phyloP scores from a whole-genome alignment of 2,329 filamentous ascomycete genomes.

The Bipolaris victoriae region DNA sequence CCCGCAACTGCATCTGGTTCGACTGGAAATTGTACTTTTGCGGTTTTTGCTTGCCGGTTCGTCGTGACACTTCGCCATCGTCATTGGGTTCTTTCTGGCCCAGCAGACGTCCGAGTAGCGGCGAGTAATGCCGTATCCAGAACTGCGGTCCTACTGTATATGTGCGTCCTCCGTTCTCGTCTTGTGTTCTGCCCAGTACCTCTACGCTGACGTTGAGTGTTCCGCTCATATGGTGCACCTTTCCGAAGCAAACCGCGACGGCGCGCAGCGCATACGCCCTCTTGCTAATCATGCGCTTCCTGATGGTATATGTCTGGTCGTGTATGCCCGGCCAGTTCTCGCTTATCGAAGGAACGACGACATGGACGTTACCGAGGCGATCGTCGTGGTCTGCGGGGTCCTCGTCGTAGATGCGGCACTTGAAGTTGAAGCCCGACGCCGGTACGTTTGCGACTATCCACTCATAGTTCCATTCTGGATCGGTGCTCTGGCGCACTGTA shows the following conservation, averaged over 20 bases:
- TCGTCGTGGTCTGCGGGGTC: conserved; percentile 87
- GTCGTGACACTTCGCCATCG: conserved; percentile 36
- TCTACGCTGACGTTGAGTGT: conserved; percentile 75
- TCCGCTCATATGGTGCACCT: conserved; percentile 70
- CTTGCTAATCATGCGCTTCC: conserved; percentile 86
- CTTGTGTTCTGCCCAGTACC: conserved; percentile 75
- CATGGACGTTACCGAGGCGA: conserved; percentile 82
- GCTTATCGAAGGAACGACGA: conserved; percentile 65
- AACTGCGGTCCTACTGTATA: conserved; percentile 80
- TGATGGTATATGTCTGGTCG: conserved; percentile 70
- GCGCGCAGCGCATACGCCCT: conserved; percentile 79
- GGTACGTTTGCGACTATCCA: conserved; percentile 92
- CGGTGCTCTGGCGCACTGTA: conserved; percentile 72
- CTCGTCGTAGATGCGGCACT: conserved; percentile 88
- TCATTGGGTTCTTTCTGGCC: conserved; percentile 65
- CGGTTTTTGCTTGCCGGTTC: conserved; percentile 56
- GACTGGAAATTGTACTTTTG: conserved; percentile 91
- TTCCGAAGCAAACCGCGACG: conserved; percentile 67
- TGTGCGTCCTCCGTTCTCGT: conserved; percentile 67
- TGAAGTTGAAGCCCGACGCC: conserved; percentile 78
- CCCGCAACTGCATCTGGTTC: conserved; percentile 84
- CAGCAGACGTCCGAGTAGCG: conserved; percentile 81
- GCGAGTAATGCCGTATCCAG: conserved; percentile 86
- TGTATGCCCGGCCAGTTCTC: conserved; percentile 73
- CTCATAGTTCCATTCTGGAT: conserved; percentile 81